Conservation (phyloP, 257 asterid species). For the Oldenlandia corymbosa region DNA sequence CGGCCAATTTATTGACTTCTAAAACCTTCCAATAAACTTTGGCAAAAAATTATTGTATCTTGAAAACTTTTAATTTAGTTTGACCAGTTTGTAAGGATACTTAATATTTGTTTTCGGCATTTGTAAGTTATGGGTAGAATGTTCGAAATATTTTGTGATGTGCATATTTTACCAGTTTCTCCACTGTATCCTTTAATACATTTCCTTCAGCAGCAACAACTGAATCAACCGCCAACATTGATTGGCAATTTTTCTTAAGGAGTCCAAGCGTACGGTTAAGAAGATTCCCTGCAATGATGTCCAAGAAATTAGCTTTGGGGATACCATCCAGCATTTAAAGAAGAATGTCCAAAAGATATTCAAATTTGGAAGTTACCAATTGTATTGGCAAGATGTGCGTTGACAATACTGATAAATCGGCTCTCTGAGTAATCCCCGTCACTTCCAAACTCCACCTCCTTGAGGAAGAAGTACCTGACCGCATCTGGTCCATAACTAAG, state of each 20-base stretch:
- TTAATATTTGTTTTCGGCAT: not conserved
- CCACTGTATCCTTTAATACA: slow-evolving; percentile 60
- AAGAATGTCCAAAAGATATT: slow-evolving; percentile 7
- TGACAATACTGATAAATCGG: slow-evolving; percentile 75
- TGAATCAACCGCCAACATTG: slow-evolving; percentile 69
- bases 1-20: too few relatives aligned
- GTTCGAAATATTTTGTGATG: too few relatives aligned
- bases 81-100: too few relatives aligned
- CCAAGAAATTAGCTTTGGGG: slow-evolving; percentile 8
- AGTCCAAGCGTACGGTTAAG: slow-evolving; percentile 97
- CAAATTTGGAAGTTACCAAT: slow-evolving; percentile 45
- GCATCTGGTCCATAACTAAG: slow-evolving; percentile 86
- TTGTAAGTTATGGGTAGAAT: too few relatives aligned
- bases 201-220: slow-evolving; percentile 74
- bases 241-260: slow-evolving; percentile 76
- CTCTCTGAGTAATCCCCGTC: slow-evolving; percentile 98
- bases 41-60: too few relatives aligned
- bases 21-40: too few relatives aligned
- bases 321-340: slow-evolving; percentile 8
- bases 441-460: slow-evolving; percentile 90
- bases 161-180: slow-evolving; percentile 56
- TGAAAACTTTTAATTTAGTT: too few relatives aligned
- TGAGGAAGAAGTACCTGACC: slow-evolving; percentile 90
- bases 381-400: slow-evolving; percentile 94
- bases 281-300: slow-evolving; percentile 66